Base-by-base conservation (phyloP, 164 flowering plant genomes). In the Dillenia turbinata region DNA sequence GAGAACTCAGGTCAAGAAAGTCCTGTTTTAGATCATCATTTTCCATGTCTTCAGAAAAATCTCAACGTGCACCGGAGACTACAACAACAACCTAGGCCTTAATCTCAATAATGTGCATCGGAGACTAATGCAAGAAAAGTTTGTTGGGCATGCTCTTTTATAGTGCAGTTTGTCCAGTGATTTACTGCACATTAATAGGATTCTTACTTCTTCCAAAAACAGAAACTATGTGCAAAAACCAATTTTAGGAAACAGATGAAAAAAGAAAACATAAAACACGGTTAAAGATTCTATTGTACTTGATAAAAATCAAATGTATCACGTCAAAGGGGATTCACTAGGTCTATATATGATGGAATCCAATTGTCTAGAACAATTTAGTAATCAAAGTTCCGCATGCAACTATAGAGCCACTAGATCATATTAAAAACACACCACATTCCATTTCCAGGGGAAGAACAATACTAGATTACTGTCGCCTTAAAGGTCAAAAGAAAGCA, bases 401-500 rank as follows among this genome's bases (percentile, higher is more conserved):
- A 57, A 75, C 55, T 62, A 68, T 69, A 64, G 68, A 66, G 49
- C 80, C 75, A 77, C 70, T 80, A 73, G 75, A 60, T 57, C 43
- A 44, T 68, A 64, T 57, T 26, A 26, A 26, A 26, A 26, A 26
- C 33, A 62, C 69, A 63, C 66, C 57, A 64, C 71, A 81, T 83
- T 79, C 81, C 77, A 73, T 77, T 73, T 66, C 75, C 79, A 73
- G 79, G 40, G 67, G 49, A 62, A 66, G 60, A 48, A 69, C 33
- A 56, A 50, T 58, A 59, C 15, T 60, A 63, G 22, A 65, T 60
- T 63, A 66, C 44, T 54, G 54, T 45, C 62, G 49, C 17, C 50
- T 26, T 43, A 68, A 78, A 88, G 81, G 84, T 81, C 84, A 85
- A 82, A 80, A 77, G 69, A 77, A 65, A 68, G 76, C 59, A 77